Conservation (phyloP, 2,329 filamentous ascomycete species). For the Trichocomaceae sp. region DNA sequence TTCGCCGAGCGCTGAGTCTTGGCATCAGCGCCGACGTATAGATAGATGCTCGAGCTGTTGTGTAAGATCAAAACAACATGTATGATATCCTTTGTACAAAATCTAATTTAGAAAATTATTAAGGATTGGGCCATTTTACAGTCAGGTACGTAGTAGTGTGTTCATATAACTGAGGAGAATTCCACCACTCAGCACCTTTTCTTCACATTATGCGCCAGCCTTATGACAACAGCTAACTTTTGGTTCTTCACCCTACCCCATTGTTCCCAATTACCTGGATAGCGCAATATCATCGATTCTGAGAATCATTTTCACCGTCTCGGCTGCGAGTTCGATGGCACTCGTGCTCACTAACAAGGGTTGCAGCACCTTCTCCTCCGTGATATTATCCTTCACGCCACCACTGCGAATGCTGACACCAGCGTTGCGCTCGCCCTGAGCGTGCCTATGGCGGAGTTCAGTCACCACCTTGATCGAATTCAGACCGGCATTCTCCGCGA, state of each 20-base stretch:
- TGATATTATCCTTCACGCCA: constrained; percentile 93
- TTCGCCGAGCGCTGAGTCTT: background rate
- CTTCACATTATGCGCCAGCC: constrained; percentile 9
- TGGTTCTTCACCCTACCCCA: constrained; percentile 1
- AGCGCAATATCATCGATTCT: constrained; percentile 62
- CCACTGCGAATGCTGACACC: constrained; percentile 98
- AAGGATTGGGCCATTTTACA: constrained; percentile 11
- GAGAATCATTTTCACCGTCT: constrained; percentile 95
- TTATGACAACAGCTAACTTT: constrained; percentile 10
- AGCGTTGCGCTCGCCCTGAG: constrained; percentile 89
- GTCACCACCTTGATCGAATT: constrained; percentile 99
- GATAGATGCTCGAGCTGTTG: too few species aligned
- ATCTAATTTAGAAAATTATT: background rate
- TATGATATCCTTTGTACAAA: background rate
- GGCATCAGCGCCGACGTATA: too few species aligned
- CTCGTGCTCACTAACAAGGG: constrained; percentile 94
- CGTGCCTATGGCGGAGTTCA: constrained; percentile 87
- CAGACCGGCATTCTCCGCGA: constrained; percentile 93
- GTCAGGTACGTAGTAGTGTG: constrained; percentile 1
- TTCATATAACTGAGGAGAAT: constrained; percentile 7
- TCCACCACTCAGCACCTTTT: constrained; percentile 7
- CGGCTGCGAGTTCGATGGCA: constrained; percentile 90
- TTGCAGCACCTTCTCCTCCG: constrained; percentile 94
- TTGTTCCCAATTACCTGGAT: constrained; percentile 31
- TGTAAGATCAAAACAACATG: background rate